Evolutionary conservation across 2,329 filamentous ascomycete species (phyloP).

Genomic region (Fusarium sp.): DNA sequence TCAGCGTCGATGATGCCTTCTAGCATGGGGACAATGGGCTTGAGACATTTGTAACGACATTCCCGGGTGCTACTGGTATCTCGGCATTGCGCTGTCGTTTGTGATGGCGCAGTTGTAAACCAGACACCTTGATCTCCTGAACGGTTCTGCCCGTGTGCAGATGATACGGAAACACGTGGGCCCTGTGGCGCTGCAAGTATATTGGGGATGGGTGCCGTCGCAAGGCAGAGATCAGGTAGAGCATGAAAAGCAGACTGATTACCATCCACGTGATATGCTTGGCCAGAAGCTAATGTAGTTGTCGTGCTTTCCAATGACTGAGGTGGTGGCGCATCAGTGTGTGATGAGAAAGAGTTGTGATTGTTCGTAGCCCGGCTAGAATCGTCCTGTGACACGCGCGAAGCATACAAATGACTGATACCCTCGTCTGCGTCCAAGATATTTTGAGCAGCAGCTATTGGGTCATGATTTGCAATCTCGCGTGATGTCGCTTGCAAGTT

Average conservation of each 20-base stretch:
- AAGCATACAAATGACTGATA: background rate
- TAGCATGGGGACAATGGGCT: constrained; percentile 56
- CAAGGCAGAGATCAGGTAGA: background rate
- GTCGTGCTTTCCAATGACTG: background rate
- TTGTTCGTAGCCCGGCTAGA: background rate
- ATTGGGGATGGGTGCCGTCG: background rate
- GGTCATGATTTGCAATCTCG: background rate
- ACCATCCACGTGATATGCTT: background rate
- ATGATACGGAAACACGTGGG: background rate
- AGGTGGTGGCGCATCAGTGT: background rate
- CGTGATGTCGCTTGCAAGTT: background rate
- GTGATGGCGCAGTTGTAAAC: background rate
- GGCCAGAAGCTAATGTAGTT: background rate
- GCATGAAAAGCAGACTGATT: background rate
- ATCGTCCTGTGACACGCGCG: background rate
- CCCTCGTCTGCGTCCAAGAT: background rate
- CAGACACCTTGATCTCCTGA: background rate
- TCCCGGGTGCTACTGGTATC: constrained; percentile 9
- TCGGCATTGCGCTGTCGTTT: background rate
- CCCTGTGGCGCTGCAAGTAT: background rate
- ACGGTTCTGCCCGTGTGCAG: background rate
- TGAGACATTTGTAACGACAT: constrained; percentile 54
- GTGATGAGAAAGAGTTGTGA: background rate
- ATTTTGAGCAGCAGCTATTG: background rate
- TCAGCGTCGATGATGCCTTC: constrained; percentile 35